phyloP scores from a whole-genome alignment of 768 basidiomycete genomes.

The Amanita fuliginea region DNA sequence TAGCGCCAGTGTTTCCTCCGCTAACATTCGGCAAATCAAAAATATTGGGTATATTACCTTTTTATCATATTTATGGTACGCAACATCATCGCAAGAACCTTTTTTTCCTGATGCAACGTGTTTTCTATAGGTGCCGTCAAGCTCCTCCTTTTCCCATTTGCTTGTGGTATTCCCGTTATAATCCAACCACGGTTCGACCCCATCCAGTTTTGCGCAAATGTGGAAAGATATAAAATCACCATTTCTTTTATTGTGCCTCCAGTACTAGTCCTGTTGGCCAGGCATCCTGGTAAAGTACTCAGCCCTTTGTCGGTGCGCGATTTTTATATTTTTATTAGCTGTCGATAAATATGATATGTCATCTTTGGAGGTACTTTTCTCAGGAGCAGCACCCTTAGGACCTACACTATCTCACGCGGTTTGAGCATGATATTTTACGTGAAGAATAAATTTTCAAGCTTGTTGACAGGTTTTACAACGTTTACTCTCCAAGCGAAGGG shows the following conservation, averaged over 20 bases:
- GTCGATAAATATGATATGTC: constrained; percentile 59
- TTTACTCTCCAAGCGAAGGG: constrained; percentile 23
- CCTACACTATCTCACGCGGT: constrained; percentile 46
- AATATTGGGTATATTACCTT: constrained; percentile 56
- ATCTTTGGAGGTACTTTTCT: constrained; percentile 44
- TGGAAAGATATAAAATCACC: constrained; percentile 57
- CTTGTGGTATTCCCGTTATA: constrained; percentile 36
- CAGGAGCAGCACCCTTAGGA: constrained; percentile 77
- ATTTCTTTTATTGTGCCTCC: constrained; percentile 64
- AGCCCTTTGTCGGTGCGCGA: background rate
- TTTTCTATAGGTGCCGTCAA: constrained; percentile 39
- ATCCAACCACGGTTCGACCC: constrained; percentile 69
- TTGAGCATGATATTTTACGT: constrained; percentile 12
- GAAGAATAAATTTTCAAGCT: background rate
- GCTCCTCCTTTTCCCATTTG: constrained; percentile 48
- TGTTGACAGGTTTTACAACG: constrained; percentile 24
- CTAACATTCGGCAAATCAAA: constrained; percentile 31
- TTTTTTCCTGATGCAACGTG: background rate
- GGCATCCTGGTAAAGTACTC: constrained; percentile 43
- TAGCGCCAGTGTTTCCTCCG: constrained; percentile 31
- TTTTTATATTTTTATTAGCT: constrained; percentile 24
- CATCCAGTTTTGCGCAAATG: constrained; percentile 46
- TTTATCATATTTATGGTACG: constrained; percentile 35
- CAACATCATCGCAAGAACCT: background rate
- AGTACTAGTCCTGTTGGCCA: constrained; percentile 64